phyloP scores from a whole-genome alignment of 805 yeast species.

The Yarrowia sp. region DNA sequence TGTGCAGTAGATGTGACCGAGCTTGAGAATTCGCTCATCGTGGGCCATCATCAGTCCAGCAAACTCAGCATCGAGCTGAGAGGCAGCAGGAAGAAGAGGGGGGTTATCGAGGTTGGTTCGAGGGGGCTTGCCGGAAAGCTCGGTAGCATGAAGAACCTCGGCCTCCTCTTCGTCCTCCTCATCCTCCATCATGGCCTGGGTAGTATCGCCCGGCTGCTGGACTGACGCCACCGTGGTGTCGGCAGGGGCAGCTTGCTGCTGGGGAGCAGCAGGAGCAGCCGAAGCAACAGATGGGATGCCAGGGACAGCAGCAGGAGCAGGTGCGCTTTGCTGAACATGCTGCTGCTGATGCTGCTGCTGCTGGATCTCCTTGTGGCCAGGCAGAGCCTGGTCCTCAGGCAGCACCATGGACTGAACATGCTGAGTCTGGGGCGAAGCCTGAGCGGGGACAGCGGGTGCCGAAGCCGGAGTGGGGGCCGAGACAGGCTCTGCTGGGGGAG shows the following conservation, averaged over 20 bases:
- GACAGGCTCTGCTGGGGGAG: slow-evolving; percentile 18
- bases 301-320: slow-evolving; percentile 13
- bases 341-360: slow-evolving; percentile 8
- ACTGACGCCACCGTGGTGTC: slow-evolving; percentile 4
- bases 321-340: neutral
- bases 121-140: slow-evolving; percentile 27
- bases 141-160: slow-evolving; percentile 29
- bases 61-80: slow-evolving; percentile 60
- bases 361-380: slow-evolving; percentile 14
- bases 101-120: slow-evolving; percentile 34
- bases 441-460: slow-evolving; percentile 6
- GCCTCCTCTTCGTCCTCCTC: slow-evolving; percentile 26
- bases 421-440: slow-evolving; percentile 8
- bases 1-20: slow-evolving; percentile 52
- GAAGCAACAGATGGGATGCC: slow-evolving; percentile 17
- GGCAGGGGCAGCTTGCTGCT: neutral
- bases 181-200: slow-evolving; percentile 2
- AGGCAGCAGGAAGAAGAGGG: slow-evolving; percentile 52
- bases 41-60: slow-evolving; percentile 52
- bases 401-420: slow-evolving; percentile 32
- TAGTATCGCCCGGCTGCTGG: slow-evolving; percentile 11
- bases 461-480: neutral
- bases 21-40: slow-evolving; percentile 57
- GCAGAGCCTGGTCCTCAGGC: slow-evolving; percentile 22
- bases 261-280: slow-evolving; percentile 12